phyloP scores from a whole-genome alignment of 2,329 filamentous ascomycete species.

The Neonectria magnoliae region DNA sequence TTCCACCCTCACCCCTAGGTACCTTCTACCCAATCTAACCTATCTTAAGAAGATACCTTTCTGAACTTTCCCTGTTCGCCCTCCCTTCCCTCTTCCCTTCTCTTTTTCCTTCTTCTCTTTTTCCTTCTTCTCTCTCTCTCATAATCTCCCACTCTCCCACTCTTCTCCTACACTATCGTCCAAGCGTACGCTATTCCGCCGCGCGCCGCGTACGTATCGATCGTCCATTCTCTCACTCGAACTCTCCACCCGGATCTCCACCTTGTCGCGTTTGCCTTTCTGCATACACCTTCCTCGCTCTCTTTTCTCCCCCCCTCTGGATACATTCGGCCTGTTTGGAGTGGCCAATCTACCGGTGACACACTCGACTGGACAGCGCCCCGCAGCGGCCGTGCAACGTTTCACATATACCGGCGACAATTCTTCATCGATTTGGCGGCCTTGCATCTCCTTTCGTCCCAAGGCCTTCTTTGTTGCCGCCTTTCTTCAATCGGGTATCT shows the following conservation, averaged over 20 bases:
- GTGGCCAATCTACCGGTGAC: conserved; percentile 28
- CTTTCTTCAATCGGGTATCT: conserved; percentile 6
- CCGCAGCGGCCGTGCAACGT: conserved; percentile 32
- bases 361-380: conserved; percentile 18
- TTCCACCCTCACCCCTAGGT: conserved; percentile 17
- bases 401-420: conserved; percentile 19
- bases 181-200: background rate
- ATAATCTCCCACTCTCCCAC: background rate
- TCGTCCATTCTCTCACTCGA: conserved; percentile 30
- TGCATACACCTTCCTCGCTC: conserved; percentile 24
- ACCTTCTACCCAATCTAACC: conserved; percentile 14
- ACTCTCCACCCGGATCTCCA: conserved; percentile 19
- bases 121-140: conserved; percentile 9
- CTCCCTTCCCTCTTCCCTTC: conserved; percentile 17
- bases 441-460: background rate
- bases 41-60: conserved; percentile 10
- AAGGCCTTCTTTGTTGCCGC: background rate
- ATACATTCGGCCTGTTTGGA: conserved; percentile 18
- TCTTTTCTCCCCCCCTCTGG: background rate
- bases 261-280: conserved; percentile 28
- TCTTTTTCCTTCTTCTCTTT: conserved; percentile 12
- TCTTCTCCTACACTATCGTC: background rate
- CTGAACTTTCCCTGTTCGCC: conserved; percentile 7
- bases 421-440: background rate
- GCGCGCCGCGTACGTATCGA: conserved; percentile 8